Conservation (phyloP, 768 basidiomycete genomes). For the Amyloporia xantha region DNA sequence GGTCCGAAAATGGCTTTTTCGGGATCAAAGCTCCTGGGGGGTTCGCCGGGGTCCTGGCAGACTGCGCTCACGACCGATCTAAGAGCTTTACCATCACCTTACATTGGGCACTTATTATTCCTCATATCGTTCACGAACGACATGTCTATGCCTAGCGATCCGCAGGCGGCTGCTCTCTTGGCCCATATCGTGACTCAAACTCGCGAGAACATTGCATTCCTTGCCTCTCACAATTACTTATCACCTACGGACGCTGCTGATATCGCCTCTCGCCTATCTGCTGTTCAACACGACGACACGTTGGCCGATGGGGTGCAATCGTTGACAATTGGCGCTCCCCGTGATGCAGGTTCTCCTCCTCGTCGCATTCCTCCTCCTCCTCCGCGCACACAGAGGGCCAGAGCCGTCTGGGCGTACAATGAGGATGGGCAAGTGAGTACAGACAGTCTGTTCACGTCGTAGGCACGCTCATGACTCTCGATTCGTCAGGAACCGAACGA, state of each 20-base stretch:
- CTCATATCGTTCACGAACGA: neutral
- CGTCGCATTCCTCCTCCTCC: constrained; percentile 17
- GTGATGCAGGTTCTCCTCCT: constrained; percentile 8
- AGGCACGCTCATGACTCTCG: neutral
- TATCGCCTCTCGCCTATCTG: constrained; percentile 34
- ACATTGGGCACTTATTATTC: too few relatives aligned
- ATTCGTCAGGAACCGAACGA: constrained; percentile 66
- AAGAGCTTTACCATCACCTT: too few relatives aligned
- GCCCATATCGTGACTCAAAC: constrained; percentile 47
- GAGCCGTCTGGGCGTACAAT: constrained; percentile 64
- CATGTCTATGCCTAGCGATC: constrained; percentile 1
- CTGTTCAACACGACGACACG: neutral
- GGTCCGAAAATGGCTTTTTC: too few relatives aligned
- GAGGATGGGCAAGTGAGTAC: constrained; percentile 43
- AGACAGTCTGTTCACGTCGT: neutral
- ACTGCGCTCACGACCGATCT: too few relatives aligned
- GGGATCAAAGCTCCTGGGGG: too few relatives aligned
- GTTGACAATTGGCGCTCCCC: constrained; percentile 11
- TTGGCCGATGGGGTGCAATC: constrained; percentile 12
- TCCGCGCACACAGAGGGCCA: constrained; percentile 30
- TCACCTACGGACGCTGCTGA: constrained; percentile 31
- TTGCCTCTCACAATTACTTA: constrained; percentile 37
- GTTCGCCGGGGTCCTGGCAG: too few relatives aligned
- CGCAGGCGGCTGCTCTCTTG: constrained; percentile 37
- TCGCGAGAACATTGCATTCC: constrained; percentile 39